Evolutionary conservation across 2,329 filamentous ascomycete species (phyloP), one percentile per base, ranked within the genome.

Genomic region (Phialophora chinensis): DNA sequence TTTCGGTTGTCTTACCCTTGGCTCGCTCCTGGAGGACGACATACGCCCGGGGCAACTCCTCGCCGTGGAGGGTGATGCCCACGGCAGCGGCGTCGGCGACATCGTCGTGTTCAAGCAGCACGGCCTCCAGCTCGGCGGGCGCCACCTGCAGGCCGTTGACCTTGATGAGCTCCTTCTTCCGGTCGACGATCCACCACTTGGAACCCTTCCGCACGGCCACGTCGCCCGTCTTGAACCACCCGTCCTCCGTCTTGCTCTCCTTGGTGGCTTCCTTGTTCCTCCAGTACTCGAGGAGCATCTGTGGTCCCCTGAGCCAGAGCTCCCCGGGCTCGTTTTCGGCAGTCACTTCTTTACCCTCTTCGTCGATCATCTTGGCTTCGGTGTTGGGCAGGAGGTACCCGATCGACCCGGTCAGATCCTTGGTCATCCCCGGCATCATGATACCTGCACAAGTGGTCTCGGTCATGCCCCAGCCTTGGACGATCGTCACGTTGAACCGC

Each of bases 141-240:
- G 80, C 76, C 0, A 88, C 86, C 79, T 23, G 60, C 29, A 62
- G 38, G 8, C 60, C 60, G 82, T 91, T 88, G 74, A 82, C 87
- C 76, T 88, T 84, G 73, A 79, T 79, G 49, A 77, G 73, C 52
- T 76, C 79, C 79, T 90, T 91, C n/a, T 90, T 80, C 4, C 92
- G 87, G 75, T 96, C 92, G 0, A 91, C 93, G 74, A 94, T 91
- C 79, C 92, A 90, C 55, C 97, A 77, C 74, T 97, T 92, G 77
- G 96, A 91, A 69, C 88, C 80, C 3, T 85, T 84, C 7, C 95
- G 81, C 3, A 94, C 81, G 0, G 90, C 92, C 75, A 96, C 91
- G 73, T 97, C 93, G 4, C 93, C 93, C 0, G 93, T 97, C 52
- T 86, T 87, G 83, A 96, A 88, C 87, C 92, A 94, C 11, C 83